Evolutionary conservation across 495 filamentous ascomycete species (phyloP).

Genomic region (Hypomontagnella monticulosa): DNA sequence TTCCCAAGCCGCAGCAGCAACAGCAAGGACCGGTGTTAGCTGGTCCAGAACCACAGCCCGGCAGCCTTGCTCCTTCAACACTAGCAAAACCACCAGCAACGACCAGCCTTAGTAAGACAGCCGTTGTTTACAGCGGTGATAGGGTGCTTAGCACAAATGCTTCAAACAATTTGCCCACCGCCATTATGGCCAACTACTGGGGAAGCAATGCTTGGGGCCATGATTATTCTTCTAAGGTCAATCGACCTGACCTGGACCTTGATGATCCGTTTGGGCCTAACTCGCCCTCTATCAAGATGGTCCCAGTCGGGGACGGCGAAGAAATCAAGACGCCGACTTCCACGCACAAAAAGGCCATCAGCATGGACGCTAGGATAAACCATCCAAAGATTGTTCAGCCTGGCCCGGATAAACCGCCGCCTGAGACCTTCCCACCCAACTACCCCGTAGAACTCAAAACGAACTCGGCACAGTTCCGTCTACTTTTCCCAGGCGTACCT

Average conservation of each 20-base stretch:
- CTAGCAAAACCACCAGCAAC: slow-evolving; percentile 85
- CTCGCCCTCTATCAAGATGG: slow-evolving; percentile 48
- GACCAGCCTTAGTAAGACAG: slow-evolving; percentile 87
- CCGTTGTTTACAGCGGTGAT: slow-evolving; percentile 83
- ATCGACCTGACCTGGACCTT: slow-evolving; percentile 49
- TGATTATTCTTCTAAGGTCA: slow-evolving; percentile 65
- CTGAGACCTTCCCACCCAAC: slow-evolving; percentile 75
- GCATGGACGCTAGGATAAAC: slow-evolving; percentile 70
- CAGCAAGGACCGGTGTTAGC: slow-evolving; percentile 30
- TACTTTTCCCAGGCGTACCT: slow-evolving; percentile 85
- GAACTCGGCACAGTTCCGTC: slow-evolving; percentile 91
- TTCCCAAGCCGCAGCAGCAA: slow-evolving; percentile 43
- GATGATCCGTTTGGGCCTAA: slow-evolving; percentile 60
- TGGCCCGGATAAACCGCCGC: slow-evolving; percentile 48
- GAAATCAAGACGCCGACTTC: slow-evolving; percentile 36
- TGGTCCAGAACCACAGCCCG: slow-evolving; percentile 53
- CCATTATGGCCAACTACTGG: slow-evolving; percentile 92
- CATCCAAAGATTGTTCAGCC: slow-evolving; percentile 51
- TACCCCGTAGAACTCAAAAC: slow-evolving; percentile 85
- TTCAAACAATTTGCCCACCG: slow-evolving; percentile 78
- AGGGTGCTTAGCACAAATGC: slow-evolving; percentile 70
- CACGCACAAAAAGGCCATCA: slow-evolving; percentile 82
- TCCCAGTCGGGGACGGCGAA: slow-evolving; percentile 48
- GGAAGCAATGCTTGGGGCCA: slow-evolving; percentile 86
- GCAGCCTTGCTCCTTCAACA: slow-evolving; percentile 82